Evolutionary conservation across 2,329 filamentous ascomycete species (phyloP), one percentile per base, ranked within the genome.

Genomic region (Piedraia hortae): DNA sequence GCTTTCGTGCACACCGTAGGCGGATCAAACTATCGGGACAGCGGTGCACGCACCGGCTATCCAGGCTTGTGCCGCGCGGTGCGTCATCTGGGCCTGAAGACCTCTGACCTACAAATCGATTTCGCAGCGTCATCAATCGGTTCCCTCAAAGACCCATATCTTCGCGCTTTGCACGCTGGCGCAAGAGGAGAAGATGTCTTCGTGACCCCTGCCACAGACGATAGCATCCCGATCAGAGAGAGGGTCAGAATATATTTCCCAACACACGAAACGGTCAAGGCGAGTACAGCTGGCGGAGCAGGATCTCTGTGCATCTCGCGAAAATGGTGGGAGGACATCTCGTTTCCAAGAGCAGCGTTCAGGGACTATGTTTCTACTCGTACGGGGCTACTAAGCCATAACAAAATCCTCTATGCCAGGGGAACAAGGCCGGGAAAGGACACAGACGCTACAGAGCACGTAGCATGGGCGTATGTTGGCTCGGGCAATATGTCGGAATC

Each of bases 401-500:
- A 64, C 46, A 97, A 97, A 30, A 41, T 48, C 10, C 26, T 48
- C 3, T 42, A 40, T 23, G 44, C 37, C 9, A 36, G 44, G 7
- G 21, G 57, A 45, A 31, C 30, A 22, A 24, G 24, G 10, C 10
- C 6, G 12, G 8, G 12, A 11, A 6, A 9, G 12, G 16, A 19
- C 4, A 21, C 6, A 3, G 14, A 14, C 3, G 13, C 18, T 2
- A 24, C 30, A 10, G 21, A 30, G 19, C 47, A 47, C 12, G 42
- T 47, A 18, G 64, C 65, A 4, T 93, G 75, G 69, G 69, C 60
- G 2, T 93, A 93, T 38, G 48, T 90, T 16, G 85, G 85, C 9
- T 89, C 75, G 34, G 75, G 77, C 5, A 97, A 97, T 45, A 47
- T 90, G 13, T 89, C 78, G 0, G 78, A 91, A 44, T 80, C 73